Evolutionary conservation across 192 early-diverging fungal genomes (phyloP).

Genomic region (Umbelopsis sp.): DNA sequence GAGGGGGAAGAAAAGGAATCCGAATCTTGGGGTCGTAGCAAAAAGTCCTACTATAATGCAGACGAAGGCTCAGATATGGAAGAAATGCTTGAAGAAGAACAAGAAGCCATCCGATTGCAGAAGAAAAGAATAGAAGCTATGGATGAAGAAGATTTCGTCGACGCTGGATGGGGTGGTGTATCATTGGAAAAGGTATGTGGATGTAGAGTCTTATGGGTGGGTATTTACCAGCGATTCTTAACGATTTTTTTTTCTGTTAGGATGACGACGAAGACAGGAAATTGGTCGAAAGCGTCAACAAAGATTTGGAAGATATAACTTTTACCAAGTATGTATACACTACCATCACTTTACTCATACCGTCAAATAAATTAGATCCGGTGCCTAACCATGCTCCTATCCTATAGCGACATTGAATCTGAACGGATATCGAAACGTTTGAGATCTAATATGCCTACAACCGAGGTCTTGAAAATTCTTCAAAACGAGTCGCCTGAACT

Average conservation of each 20-base stretch:
- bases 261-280: conserved; percentile 51
- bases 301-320: conserved; percentile 51
- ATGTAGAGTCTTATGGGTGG: no score
- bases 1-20: conserved; percentile 32
- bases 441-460: conserved; percentile 52
- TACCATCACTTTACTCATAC: neutral
- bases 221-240: no score
- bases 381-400: neutral
- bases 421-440: conserved; percentile 44
- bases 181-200: conserved; percentile 31
- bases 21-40: conserved; percentile 75
- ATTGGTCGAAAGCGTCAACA: conserved; percentile 50
- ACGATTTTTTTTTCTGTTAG: conserved; percentile 11
- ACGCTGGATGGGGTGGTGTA: conserved; percentile 50
- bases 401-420: conserved; percentile 28
- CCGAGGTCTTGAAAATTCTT: conserved; percentile 64
- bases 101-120: conserved; percentile 86
- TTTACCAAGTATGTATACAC: conserved; percentile 40
- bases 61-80: conserved; percentile 81
- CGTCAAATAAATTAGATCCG: neutral
- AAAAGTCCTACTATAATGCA: conserved; percentile 82
- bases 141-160: conserved; percentile 88
- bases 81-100: conserved; percentile 84
- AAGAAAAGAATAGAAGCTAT: conserved; percentile 74
- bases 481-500: conserved; percentile 77